Percentiles rank a stretch among this genome's conserved stretches.
Conservation (phyloP, 805 yeast species). For the Cyberlindnera misumaiensis region DNA sequence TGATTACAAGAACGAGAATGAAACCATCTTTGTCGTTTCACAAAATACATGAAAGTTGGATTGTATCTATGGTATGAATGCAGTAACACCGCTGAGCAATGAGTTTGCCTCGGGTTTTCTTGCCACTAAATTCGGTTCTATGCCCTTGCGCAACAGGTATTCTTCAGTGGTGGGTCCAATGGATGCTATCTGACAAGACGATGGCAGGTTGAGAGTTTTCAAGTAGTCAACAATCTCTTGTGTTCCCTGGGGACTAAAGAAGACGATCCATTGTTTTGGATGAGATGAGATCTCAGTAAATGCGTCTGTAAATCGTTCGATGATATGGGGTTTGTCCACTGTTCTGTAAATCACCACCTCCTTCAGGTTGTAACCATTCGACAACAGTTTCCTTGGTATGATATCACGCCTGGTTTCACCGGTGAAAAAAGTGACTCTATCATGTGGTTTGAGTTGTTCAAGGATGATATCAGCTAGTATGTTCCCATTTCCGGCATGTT, state of each 20-base stretch:
- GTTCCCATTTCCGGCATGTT: conserved; percentile 74
- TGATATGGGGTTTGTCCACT: conserved; percentile 38
- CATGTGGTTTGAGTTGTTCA: conserved; percentile 6
- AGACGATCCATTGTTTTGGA: conserved; percentile 58
- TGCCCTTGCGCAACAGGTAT: conserved; percentile 44
- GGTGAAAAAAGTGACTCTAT: conserved; percentile 63
- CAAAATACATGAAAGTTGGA: conserved; percentile 25
- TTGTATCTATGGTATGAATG: conserved; percentile 1
- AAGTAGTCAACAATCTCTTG: conserved; percentile 47
- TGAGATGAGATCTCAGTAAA: conserved; percentile 20
- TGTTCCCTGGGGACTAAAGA: conserved; percentile 91
- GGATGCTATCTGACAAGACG: conserved; percentile 49
- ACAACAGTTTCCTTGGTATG: conserved; percentile 55
- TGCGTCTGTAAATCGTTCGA: conserved; percentile 23
- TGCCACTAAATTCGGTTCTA: conserved; percentile 60
- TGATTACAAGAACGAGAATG: conserved; percentile 62
- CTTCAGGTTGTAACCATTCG: conserved; percentile 36
- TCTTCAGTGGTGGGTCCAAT: conserved; percentile 90
- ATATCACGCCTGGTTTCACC: conserved; percentile 82
- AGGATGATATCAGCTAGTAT: conserved; percentile 59
- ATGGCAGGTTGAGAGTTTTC: conserved; percentile 8
- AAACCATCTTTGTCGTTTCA: conserved; percentile 65
- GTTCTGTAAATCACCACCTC: conserved; percentile 74
- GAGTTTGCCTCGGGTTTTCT: conserved; percentile 64
- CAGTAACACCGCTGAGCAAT: conserved; percentile 32